Base-by-base conservation (phyloP, 2,329 filamentous ascomycete species). In the Talaromyces pinophilus region DNA sequence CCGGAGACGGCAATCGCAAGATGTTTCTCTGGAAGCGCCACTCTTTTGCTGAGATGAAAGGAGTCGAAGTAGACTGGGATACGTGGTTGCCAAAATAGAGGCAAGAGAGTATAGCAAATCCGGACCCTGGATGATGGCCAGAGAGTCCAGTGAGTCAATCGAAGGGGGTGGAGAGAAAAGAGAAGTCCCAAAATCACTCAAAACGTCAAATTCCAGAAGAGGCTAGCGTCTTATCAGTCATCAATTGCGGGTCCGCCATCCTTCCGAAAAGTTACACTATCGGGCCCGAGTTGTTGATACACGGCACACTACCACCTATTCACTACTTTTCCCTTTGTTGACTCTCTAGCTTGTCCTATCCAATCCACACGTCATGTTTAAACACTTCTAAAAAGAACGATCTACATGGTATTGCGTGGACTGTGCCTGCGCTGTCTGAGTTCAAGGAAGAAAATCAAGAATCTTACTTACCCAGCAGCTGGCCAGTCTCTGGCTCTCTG, bases 151-250 rank as follows among this genome's bases (percentile, higher is more conserved):
- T 5, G 11, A 40, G 8, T 35, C 33, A 57, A 57, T 57, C 19
- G 54, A 33, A 22, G 33, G n/a, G 30, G 33, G 35, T 25, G n/a
- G 17, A 19, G 30, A 8, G 30, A 38, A 19, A 38, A 19, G 10
- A 5, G n/a, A 35, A n/a, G 30, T 22, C 13, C 19, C 30, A 13
- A 35, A 54, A 33, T 10, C 13, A 30, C 28, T 35, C 50, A 55
- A 55, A 38, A 25, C n/a, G 54, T 57, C 54, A 8, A 57, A 25
- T 7, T 38, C 54, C 54, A 38, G 35, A 57, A 57, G n/a, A 25
- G 54, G 33, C 33, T 57, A 57, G 54, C 33, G 54, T 15, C n/a
- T 15, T 10, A 22, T 40, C 19, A 57, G 33, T 38, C 52, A 57
- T 38, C 52, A 22, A 19, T 19, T 35, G 52, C 38, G 54, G 54